Evolutionary conservation across 2,329 filamentous ascomycete species (phyloP), one percentile per base, ranked within the genome.

Genomic region (Colletotrichum liaoningense): DNA sequence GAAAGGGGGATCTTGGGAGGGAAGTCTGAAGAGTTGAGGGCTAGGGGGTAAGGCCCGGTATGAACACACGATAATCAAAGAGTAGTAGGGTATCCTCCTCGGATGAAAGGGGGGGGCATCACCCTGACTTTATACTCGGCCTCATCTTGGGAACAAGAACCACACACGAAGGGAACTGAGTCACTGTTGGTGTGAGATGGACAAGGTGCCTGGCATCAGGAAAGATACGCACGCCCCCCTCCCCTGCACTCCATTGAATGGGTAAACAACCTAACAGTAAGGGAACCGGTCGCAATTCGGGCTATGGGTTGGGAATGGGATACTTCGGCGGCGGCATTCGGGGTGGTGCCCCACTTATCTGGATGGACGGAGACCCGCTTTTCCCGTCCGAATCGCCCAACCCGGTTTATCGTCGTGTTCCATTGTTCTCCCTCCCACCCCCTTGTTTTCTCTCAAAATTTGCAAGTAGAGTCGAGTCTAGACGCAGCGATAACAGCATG

Each of bases 261-360:
- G 24, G 12, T 38, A 35, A 16, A 42, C 30, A 35, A 6, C n/a
- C 38, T 19, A 3, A 42, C 14, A 16, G 5, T 16, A 16, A 24
- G 60, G 55, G 46, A 62, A 65, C 67, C 67, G 71, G 71, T 71
- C 71, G 56, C 67, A 66, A 71, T 52, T 71, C 71, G 71, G 71
- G 5, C 46, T 52, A 56, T 57, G 42, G 26, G 46, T 65, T 55
- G 56, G 49, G 30, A 49, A 57, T 65, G 38, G 38, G 38, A 42
- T 42, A 42, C 38, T 49, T 49, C 71, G 71, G 71, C 60, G 67
- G 67, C 71, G 71, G 71, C 35, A 71, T 73, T 73, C 71, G 71
- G 71, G 46, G 70, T 42, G 49, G 38, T 7, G 5, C 14, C 35
- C 71, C 71, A 62, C 71, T 24, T 9, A 11, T 26, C 57, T 26